Percentiles rank a stretch among this genome's conserved stretches.
Conservation (phyloP, 371 early-diverging fungal species). For the Chytridium lagenaria region DNA sequence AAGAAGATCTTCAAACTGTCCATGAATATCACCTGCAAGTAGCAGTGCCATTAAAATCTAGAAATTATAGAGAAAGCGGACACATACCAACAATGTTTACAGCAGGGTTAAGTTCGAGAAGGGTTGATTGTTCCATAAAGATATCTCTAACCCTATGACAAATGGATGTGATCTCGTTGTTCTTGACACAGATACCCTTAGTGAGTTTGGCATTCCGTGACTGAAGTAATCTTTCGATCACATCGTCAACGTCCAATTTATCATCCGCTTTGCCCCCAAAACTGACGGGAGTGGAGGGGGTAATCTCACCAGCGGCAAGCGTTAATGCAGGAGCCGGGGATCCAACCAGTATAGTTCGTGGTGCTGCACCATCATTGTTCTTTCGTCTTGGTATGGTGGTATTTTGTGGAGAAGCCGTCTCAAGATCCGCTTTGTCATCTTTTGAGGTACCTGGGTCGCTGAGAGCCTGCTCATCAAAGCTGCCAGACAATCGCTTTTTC, state of each 20-base stretch:
- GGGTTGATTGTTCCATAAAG: conserved; percentile 90
- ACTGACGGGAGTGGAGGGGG: neutral
- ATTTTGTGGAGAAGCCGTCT: neutral
- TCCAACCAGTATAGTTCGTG: conserved; percentile 1
- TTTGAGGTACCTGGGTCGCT: neutral
- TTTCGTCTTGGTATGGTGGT: neutral
- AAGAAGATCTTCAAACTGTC: conserved; percentile 90
- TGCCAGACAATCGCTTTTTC: conserved; percentile 9
- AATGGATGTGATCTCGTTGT: conserved; percentile 85
- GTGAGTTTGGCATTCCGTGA: conserved; percentile 81
- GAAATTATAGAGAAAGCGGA: conserved; percentile 1
- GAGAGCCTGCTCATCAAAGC: conserved; percentile 3
- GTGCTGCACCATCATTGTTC: neutral
- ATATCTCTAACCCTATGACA: conserved; percentile 90
- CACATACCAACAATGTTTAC: conserved; percentile 87
- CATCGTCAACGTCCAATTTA: conserved; percentile 79
- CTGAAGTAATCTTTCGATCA: conserved; percentile 81
- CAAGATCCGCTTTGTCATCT: neutral
- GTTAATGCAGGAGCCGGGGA: conserved; percentile 2
- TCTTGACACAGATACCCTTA: conserved; percentile 76
- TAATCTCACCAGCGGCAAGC: neutral
- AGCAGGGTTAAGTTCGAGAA: conserved; percentile 95
- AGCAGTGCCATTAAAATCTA: neutral
- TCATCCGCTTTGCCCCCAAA: conserved; percentile 18
- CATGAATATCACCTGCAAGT: conserved; percentile 88